A percentile compares a stretch with the other conserved stretches of the same genome.
These are phyloP conservation scores for Manihot esculenta DNA, from an alignment of 441 rosid species.

Conservation along the genomic window DNA sequence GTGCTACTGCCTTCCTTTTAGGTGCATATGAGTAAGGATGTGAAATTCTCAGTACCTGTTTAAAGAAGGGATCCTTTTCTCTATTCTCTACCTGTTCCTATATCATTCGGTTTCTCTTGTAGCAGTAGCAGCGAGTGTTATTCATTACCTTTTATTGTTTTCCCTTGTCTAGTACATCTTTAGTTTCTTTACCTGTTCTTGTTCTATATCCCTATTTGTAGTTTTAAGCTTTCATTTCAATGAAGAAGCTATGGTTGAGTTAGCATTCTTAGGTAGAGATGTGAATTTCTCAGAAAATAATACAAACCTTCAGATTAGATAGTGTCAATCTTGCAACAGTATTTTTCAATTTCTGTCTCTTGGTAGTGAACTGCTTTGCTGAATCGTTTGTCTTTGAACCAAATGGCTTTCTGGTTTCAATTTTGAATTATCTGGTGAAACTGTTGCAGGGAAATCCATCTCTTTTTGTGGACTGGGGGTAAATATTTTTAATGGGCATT, in stretches of 20 bases:
- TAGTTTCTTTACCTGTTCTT: background rate
- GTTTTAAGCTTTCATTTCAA: background rate
- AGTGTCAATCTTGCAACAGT: background rate
- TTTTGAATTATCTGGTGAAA: background rate
- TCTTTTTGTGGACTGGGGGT: background rate
- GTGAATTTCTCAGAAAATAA: background rate
- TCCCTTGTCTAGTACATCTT: background rate
- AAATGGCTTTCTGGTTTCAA: constrained; percentile 6
- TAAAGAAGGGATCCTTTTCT: background rate
- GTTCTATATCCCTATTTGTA: background rate
- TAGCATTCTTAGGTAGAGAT: background rate
- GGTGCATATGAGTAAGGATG: background rate
- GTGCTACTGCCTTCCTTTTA: background rate
- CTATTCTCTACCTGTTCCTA: background rate
- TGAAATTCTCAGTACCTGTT: background rate
- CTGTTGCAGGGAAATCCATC: background rate
- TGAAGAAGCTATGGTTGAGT: background rate
- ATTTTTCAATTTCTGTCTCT: background rate
- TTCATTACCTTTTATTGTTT: background rate
- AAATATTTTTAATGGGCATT: background rate
- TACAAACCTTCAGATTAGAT: background rate
- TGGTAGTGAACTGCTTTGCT: background rate
- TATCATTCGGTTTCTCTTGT: background rate
- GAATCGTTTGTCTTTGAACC: background rate
- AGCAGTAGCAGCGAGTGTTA: background rate